Conservation (phyloP, 108 stramenopile genomes). For the Nitzschia sp. region DNA sequence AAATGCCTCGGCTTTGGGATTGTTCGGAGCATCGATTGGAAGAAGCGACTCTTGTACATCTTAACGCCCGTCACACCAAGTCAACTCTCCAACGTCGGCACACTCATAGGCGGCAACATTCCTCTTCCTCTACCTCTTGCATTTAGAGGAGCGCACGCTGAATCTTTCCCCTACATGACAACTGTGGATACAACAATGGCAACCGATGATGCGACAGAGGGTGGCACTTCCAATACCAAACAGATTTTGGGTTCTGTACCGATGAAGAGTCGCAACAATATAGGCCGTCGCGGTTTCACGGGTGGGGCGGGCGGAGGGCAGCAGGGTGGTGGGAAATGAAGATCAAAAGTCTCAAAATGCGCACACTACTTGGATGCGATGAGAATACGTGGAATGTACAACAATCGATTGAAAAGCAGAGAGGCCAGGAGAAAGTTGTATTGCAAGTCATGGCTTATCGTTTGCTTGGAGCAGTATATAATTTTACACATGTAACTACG, state of each 20-base stretch:
- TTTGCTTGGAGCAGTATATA: too few relatives aligned
- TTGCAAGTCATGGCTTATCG: too few relatives aligned
- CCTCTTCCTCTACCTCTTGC: conserved; percentile 62
- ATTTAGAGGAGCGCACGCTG: conserved; percentile 68
- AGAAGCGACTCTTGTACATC: conserved; percentile 57
- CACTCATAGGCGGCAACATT: conserved; percentile 53
- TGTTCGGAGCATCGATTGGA: conserved; percentile 74
- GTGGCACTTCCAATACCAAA: background rate
- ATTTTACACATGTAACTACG: too few relatives aligned
- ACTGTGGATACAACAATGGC: conserved; percentile 8
- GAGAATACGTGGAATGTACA: too few relatives aligned
- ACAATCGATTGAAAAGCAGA: too few relatives aligned
- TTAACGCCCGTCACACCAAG: conserved; percentile 50
- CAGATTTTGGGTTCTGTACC: conserved; percentile 57
- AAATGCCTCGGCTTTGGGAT: conserved; percentile 76
- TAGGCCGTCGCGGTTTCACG: conserved; percentile 37
- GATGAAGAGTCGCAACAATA: conserved; percentile 79
- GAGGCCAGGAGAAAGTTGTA: too few relatives aligned
- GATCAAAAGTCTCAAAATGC: too few relatives aligned
- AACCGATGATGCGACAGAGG: background rate
- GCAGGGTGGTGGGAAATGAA: too few relatives aligned
- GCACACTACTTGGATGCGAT: too few relatives aligned
- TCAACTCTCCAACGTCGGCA: conserved; percentile 32
- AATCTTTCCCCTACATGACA: conserved; percentile 70
- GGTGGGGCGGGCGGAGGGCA: background rate